Base-by-base conservation (phyloP, 306 rosid species). In the Quercus engelmannii region DNA sequence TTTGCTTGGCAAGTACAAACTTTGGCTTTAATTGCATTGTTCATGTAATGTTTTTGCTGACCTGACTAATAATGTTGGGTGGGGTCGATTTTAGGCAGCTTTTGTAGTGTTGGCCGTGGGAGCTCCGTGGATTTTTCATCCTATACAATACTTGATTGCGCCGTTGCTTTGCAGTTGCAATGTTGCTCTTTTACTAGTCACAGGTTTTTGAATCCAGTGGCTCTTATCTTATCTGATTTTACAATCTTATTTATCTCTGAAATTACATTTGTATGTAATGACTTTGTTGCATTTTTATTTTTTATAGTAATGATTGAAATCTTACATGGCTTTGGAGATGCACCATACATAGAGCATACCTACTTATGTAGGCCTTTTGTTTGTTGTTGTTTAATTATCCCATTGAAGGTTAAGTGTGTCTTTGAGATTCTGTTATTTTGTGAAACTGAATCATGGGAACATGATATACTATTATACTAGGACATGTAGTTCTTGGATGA, bases 81-180 rank as follows among this genome's bases (percentile, higher is more conserved):
- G 1, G 46, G 46, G 77, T 88, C 77, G 58, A 83, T 75, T 85
- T 77, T 80, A 93, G 98, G 92, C 85, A 76, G 97, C 89, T 71
- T 96, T 90, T 83, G 88, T 96, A 69, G 64, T 89, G 33, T 68
- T 93, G 84, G 98, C 93, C 25, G 54, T 87, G 15, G 96, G 89
- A 81, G 91, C 94, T 67, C 87, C 85, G 0, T 91, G 97, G 99
- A 89, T 96, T 17, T 92, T 96, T 74, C 88, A 58, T 17, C 86
- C 92, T 6, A 86, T 87, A 35, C 73, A 78, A 76, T 46, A 35
- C 52, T 80, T 81, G 52, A 78, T 88, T 69, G 82, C 89, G 20
- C 96, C 91, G 0, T 76, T 91, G 84, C 98, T 96, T 38, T 93
- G 97, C 78, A 93, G 97, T 74, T 93, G 96, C 54, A 90, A 89